Percentiles rank a stretch among this genome's conserved stretches.
phyloP scores from a whole-genome alignment of 768 basidiomycete genomes.

The Lentinula sp. region DNA sequence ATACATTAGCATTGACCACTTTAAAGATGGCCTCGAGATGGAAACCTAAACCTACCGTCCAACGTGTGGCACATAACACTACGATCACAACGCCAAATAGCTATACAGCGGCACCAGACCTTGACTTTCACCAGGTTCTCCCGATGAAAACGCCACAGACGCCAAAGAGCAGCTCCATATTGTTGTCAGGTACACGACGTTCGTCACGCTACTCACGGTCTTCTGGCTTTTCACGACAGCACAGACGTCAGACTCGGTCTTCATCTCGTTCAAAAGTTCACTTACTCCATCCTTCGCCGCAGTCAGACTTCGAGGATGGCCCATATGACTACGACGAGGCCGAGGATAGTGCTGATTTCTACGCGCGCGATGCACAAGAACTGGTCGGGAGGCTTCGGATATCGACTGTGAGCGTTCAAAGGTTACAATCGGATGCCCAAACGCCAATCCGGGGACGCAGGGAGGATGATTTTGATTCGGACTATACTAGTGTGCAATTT shows the following conservation, averaged over 20 bases:
- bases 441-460: not conserved
- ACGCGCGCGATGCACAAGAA: not conserved
- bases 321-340: not conserved
- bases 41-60: not conserved
- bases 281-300: not conserved
- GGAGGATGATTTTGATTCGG: not conserved
- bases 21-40: not conserved
- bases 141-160: not conserved
- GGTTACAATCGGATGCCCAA: not conserved
- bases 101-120: not conserved
- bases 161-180: not conserved
- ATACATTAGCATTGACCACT: not conserved
- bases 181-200: not conserved
- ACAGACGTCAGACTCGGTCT: not conserved
- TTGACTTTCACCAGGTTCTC: not conserved
- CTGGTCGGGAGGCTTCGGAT: not conserved
- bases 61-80: not conserved
- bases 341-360: not conserved
- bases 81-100: not conserved
- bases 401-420: not conserved
- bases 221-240: not conserved
- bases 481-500: not conserved
- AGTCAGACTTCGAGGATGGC: no score
- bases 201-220: not conserved
- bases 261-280: not conserved